Evolutionary conservation across 305 asterid genomes (phyloP).

Genomic region (Fraxinus paxiana): DNA sequence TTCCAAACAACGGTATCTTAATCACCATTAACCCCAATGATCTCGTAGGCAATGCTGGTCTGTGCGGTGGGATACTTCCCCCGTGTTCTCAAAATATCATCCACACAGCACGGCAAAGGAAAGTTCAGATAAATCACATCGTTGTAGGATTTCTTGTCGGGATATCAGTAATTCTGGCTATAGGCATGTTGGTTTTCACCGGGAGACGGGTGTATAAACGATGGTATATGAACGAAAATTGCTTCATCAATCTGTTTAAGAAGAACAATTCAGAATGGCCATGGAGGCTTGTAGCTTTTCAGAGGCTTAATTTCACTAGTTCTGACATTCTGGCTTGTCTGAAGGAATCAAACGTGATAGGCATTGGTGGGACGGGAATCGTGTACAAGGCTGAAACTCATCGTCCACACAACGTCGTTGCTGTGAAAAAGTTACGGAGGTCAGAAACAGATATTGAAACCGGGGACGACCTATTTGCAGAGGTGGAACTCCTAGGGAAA

Average conservation of each 20-base stretch:
- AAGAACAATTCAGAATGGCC: slow-evolving; percentile 60
- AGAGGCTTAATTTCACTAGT: slow-evolving; percentile 58
- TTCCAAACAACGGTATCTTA: slow-evolving; percentile 58
- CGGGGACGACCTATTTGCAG: slow-evolving; percentile 53
- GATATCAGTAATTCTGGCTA: slow-evolving; percentile 35
- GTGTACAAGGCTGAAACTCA: slow-evolving; percentile 64
- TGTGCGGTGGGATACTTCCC: slow-evolving; percentile 62
- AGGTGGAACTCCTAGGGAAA: slow-evolving; percentile 61
- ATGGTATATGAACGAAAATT: slow-evolving; percentile 51
- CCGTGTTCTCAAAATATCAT: slow-evolving; percentile 42
- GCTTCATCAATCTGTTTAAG: slow-evolving; percentile 46
- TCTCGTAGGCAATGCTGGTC: slow-evolving; percentile 61
- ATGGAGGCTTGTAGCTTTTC: slow-evolving; percentile 73
- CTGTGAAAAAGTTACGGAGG: slow-evolving; percentile 70
- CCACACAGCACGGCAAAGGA: slow-evolving; percentile 24
- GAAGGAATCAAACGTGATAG: slow-evolving; percentile 64
- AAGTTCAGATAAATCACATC: slow-evolving; percentile 40
- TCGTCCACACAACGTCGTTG: slow-evolving; percentile 44
- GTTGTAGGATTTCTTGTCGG: slow-evolving; percentile 44
- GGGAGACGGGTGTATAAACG: slow-evolving; percentile 42
- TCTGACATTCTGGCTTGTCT: slow-evolving; percentile 51
- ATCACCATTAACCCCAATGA: slow-evolving; percentile 52
- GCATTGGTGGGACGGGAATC: slow-evolving; percentile 66
- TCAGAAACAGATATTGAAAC: slow-evolving; percentile 50
- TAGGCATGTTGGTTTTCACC: slow-evolving; percentile 28